Base-by-base conservation (phyloP, 345 rosid genomes). In the Lepidium africanum region DNA sequence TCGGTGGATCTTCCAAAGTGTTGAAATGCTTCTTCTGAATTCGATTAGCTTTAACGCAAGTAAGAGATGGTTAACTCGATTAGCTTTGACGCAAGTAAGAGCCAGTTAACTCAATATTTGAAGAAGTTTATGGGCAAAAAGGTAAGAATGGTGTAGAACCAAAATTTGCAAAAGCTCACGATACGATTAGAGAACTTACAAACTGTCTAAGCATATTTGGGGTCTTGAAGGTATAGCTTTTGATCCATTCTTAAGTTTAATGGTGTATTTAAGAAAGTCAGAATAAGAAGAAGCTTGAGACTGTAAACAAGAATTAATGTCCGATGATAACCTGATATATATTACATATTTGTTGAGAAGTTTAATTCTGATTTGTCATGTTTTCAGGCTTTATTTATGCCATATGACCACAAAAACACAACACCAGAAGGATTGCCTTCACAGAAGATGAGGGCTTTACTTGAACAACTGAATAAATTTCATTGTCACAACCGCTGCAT, bases 331-430 rank as follows among this genome's bases (percentile, higher is more conserved):
- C 37, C 27, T 46, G 68, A 53, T 59, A 23, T 53, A 59, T 42
- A 11, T 36, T 35, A 23, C 13, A 10, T 49, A 30, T 58, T 41
- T 19, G 23, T 32, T 9, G 43, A 47, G 6, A 46, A 47, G 30
- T 74, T 54, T 66, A 64, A 40, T 51, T 65, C 32, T 65, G 39
- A 14, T 37, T 65, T 70, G 49, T 38, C 33, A 33, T 65, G 57
- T 70, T 9, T 76, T 53, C 77, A 94, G 97, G 96, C 96, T 33
- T 76, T 94, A 32, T 94, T 94, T 78, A 94, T 94, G 99, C 99
- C 99, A 9, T 91, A 91, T 61, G 99, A 94, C 79, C 97, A 94
- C 79, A 91, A 77, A 80, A 94, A 94, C 72, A 80, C 78, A 25
- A 91, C 96, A 35, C 99, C 99, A 27, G 78, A 62, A 14, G 97